Percentiles rank a stretch among this genome's conserved stretches.
Conservation (phyloP, 192 early-diverging fungal genomes). For the Linnemannia schmuckeri region DNA sequence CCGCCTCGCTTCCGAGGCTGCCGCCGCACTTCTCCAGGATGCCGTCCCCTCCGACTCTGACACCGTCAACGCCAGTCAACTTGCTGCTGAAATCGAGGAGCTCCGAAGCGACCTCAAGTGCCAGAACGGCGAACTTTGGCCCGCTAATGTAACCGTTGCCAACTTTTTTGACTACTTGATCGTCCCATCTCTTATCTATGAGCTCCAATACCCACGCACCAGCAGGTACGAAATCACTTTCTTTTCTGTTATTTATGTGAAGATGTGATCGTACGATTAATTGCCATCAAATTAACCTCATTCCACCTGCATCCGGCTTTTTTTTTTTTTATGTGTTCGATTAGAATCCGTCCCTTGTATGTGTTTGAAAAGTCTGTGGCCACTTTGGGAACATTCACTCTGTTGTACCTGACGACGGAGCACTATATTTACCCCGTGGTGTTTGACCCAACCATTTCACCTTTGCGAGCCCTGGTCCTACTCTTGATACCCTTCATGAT, state of each 20-base stretch:
- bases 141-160: constrained; percentile 81
- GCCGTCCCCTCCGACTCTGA: not conserved
- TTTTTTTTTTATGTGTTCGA: not conserved
- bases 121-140: constrained; percentile 65
- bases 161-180: constrained; percentile 93
- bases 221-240: constrained; percentile 62
- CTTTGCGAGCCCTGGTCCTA: constrained; percentile 69
- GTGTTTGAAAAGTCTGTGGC: constrained; percentile 88
- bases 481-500: constrained; percentile 93
- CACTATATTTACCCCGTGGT: constrained; percentile 90
- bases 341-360: constrained; percentile 86
- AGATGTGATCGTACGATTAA: too few species aligned
- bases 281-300: not conserved
- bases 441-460: constrained; percentile 70
- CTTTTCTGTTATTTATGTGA: not conserved
- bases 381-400: constrained; percentile 81
- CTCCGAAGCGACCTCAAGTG: constrained; percentile 70
- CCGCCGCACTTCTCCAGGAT: constrained; percentile 23
- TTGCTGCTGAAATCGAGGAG: constrained; percentile 59
- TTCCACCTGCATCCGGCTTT: not conserved
- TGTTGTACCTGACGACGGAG: constrained; percentile 89
- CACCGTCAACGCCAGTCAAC: constrained; percentile 3
- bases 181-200: constrained; percentile 93
- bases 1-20: constrained; percentile 17
- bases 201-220: constrained; percentile 93